Evolutionary conservation across 345 rosid genomes (phyloP), one percentile per base, ranked within the genome.

Genomic region (Geranium rotundifolium): DNA sequence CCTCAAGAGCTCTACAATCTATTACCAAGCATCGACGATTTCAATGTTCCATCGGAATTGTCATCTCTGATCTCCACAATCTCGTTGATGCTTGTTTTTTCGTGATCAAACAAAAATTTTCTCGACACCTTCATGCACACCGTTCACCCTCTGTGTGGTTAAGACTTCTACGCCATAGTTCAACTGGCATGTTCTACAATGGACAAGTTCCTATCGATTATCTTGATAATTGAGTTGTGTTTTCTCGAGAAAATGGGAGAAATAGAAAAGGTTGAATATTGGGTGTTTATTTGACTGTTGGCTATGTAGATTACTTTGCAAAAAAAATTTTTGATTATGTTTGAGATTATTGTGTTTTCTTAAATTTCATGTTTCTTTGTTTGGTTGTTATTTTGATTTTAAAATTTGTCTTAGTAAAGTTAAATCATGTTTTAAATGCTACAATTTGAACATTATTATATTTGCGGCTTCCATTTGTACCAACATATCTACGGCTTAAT

Each of bases 91-190:
- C 66, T 85, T 2, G 83, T 77, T 29, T 92, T 62, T 92, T 92
- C 65, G 75, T 89, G 23, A 77, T 87, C 1, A 67, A 89, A 86
- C 55, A 89, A 87, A 63, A 92, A 89, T 69, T 89, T 70, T 67
- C 86, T 92, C 0, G 96, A 85, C n/a, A 89, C 98, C n/a, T 75
- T 92, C 18, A 95, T 91, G 18, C 78, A 93, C 23, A 96, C 96
- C 0, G 90, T 87, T 69, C 93, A 80, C 20, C 93, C 77, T 72
- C 98, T 91, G 17, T 92, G 89, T 29, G 98, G 98, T 23, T 79
- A 93, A 64, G 98, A 92, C 78, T 92, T 92, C 56, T 91, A 89
- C 30, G 81, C 27, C 95, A 81, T 59, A 61, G 30, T 16, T 88
- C 98, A 17, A 92, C 98, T 1, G 95, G 98, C 19, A 80, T 95